These are phyloP conservation scores for Citrus cavaleriei DNA, from an alignment of 345 rosid genomes.

Conservation along the genomic window DNA sequence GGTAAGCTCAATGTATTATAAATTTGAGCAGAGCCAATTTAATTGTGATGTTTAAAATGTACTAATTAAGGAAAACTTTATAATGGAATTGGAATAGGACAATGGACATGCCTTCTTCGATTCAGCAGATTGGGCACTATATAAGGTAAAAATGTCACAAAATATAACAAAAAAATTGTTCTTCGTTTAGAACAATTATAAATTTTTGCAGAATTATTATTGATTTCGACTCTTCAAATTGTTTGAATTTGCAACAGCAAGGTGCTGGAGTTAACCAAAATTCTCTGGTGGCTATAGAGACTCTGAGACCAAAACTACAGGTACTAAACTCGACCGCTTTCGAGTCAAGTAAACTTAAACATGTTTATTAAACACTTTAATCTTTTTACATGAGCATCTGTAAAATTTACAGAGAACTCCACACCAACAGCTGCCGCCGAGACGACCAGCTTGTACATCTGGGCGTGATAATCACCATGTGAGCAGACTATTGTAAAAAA, in stretches of 20 bases:
- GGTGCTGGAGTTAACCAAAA: conserved; percentile 49
- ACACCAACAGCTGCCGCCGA: conserved; percentile 68
- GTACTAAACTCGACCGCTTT: conserved; percentile 14
- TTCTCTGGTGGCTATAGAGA: conserved; percentile 52
- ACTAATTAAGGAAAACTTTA: background rate
- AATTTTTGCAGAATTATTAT: background rate
- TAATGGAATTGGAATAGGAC: conserved; percentile 35
- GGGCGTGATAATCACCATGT: conserved; percentile 38
- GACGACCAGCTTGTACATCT: conserved; percentile 62
- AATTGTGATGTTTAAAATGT: background rate
- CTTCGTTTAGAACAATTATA: background rate
- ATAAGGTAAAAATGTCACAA: conserved; percentile 41
- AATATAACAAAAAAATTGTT: background rate
- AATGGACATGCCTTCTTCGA: conserved; percentile 83
- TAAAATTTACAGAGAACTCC: conserved; percentile 54
- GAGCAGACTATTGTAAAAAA: background rate
- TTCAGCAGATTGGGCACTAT: conserved; percentile 90
- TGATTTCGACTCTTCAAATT: background rate
- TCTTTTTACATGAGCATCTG: background rate
- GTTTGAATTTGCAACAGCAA: conserved; percentile 46
- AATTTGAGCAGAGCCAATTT: background rate
- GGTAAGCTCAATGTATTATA: conserved; percentile 22
- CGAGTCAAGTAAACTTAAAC: background rate
- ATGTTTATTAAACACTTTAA: too few relatives aligned
- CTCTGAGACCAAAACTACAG: conserved; percentile 66